A percentile compares a stretch with the other conserved stretches of the same genome.
Conservation (phyloP, 768 basidiomycete species). For the Clavaria fumosa region DNA sequence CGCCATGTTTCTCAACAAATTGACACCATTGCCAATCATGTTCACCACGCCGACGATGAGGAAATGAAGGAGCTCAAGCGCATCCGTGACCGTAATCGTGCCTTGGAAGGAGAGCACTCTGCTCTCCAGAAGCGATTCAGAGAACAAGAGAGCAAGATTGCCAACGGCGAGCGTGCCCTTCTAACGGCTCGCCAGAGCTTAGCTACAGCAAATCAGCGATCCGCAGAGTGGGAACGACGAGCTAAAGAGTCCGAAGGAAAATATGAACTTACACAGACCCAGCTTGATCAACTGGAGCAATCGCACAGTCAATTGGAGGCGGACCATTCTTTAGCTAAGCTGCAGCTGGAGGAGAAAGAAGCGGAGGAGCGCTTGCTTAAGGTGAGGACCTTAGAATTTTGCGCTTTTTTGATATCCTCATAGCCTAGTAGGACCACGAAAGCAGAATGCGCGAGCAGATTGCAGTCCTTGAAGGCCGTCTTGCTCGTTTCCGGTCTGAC, state of each 20-base stretch:
- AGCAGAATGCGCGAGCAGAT: conserved; percentile 54
- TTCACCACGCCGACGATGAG: conserved; percentile 50
- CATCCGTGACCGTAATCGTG: conserved; percentile 44
- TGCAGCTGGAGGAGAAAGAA: conserved; percentile 66
- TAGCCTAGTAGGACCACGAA: conserved; percentile 66
- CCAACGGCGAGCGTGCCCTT: conserved; percentile 46
- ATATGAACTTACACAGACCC: conserved; percentile 41
- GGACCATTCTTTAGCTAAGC: conserved; percentile 48
- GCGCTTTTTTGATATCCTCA: too few species aligned
- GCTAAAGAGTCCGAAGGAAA: conserved; percentile 56
- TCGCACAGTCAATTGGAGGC: conserved; percentile 49
- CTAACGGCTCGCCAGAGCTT: conserved; percentile 46
- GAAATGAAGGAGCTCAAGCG: conserved; percentile 59
- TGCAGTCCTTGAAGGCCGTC: conserved; percentile 41
- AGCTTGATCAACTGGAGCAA: conserved; percentile 55
- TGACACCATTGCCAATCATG: conserved; percentile 42
- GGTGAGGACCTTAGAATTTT: too few species aligned
- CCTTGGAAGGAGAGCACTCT: conserved; percentile 51
- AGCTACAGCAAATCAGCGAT: conserved; percentile 59
- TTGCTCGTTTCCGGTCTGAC: conserved; percentile 41
- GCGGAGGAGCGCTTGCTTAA: conserved; percentile 50
- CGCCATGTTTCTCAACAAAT: conserved; percentile 59
- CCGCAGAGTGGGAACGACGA: conserved; percentile 69
- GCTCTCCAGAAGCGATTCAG: conserved; percentile 57
- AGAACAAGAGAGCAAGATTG: conserved; percentile 49